These are phyloP conservation scores for Paracoccidioides brasiliensis DNA, from an alignment of 2,329 filamentous ascomycete species.

Conservation along the genomic window DNA sequence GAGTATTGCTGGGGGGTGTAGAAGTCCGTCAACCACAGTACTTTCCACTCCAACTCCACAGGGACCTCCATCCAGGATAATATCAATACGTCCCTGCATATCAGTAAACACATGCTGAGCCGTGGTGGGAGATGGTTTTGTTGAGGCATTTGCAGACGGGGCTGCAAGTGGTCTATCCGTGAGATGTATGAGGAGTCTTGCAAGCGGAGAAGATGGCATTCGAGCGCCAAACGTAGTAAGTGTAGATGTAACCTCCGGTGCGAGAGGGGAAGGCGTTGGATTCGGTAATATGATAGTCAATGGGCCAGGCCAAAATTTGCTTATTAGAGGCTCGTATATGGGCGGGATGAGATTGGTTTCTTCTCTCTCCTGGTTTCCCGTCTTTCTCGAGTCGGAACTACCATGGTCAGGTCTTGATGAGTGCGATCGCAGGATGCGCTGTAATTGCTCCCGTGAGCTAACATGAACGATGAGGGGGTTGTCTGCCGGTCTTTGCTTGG, in stretches of 20 bases:
- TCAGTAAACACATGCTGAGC: conserved; percentile 84
- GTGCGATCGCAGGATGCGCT: conserved; percentile 42
- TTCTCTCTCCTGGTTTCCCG: conserved; percentile 1
- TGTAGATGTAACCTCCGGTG: conserved; percentile 82
- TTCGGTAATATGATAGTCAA: conserved; percentile 80
- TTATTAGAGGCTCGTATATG: conserved; percentile 67
- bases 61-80: conserved; percentile 78
- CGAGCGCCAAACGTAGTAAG: conserved; percentile 76
- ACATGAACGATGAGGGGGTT: conserved; percentile 94
- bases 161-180: conserved; percentile 70
- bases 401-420: not conserved
- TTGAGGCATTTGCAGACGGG: conserved; percentile 88
- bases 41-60: conserved; percentile 89
- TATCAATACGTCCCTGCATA: conserved; percentile 63
- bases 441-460: conserved; percentile 64
- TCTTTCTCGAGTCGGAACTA: not conserved
- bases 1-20: conserved; percentile 64
- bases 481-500: conserved; percentile 81
- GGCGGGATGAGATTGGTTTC: conserved; percentile 42
- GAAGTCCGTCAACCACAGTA: conserved; percentile 87
- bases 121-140: conserved; percentile 79
- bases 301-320: conserved; percentile 85
- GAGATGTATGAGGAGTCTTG: conserved; percentile 71
- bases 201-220: conserved; percentile 77
- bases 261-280: conserved; percentile 55